A percentile compares a stretch with the other conserved stretches of the same genome.
These are phyloP conservation scores for Bipolaris gigantea DNA, from an alignment of 2,329 filamentous ascomycete species.

Conservation along the genomic window DNA sequence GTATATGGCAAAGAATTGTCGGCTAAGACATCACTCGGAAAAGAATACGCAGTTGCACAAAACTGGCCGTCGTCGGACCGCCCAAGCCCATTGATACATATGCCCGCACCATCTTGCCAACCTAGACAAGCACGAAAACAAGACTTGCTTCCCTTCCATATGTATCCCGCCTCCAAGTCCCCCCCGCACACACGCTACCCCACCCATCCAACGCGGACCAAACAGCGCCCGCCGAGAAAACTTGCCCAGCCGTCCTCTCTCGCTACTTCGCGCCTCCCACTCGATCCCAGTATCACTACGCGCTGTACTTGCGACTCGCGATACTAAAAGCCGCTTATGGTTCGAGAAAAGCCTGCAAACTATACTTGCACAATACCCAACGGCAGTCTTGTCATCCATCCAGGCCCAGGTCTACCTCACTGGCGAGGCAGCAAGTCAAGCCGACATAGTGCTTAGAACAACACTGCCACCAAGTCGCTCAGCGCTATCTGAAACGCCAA, in stretches of 20 bases:
- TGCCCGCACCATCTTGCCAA: no score
- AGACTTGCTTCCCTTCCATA: no score
- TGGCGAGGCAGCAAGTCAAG: slow-evolving; percentile 21
- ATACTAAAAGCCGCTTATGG: slow-evolving; percentile 42
- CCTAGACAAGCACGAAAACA: no score
- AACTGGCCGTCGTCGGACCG: no score
- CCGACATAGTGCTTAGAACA: background rate
- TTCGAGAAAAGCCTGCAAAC: slow-evolving; percentile 38
- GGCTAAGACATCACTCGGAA: no score
- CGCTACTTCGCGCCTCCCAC: background rate
- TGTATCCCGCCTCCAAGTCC: no score
- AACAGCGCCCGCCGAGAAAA: no score
- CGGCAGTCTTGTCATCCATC: slow-evolving; percentile 13
- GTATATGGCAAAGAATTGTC: background rate
- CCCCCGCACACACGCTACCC: no score
- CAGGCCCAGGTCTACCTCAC: slow-evolving; percentile 33
- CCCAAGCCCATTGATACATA: no score
- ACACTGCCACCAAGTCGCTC: background rate
- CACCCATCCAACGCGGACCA: no score
- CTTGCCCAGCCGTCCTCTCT: no score
- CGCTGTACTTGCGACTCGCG: slow-evolving; percentile 44
- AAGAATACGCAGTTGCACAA: no score
- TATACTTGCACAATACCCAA: slow-evolving; percentile 27
- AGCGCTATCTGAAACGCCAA: background rate
- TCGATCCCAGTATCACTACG: slow-evolving; percentile 20